Base-by-base conservation (phyloP, 164 flowering plant species). In the Kingdonia uniflora region DNA sequence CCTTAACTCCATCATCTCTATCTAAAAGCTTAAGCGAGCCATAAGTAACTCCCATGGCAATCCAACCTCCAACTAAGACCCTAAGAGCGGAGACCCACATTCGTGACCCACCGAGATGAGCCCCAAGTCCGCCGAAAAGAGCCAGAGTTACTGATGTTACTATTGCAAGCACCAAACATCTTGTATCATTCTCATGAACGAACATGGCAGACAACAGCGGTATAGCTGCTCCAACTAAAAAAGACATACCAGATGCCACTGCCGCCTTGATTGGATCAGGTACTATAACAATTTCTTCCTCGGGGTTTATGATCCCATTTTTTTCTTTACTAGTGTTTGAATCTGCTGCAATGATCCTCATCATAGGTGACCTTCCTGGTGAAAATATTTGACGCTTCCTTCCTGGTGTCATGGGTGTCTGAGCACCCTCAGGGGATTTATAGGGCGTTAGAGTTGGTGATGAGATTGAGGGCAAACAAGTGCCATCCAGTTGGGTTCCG, bases 31-130 rank as follows among this genome's bases (percentile, higher is more conserved):
- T 71, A 5, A 75, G 70, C 59, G 69, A 29, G 1, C 77, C 80
- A 47, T 72, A 76, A 23, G 81, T 76, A 20, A 80, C 38, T 0
- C 57, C 79, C 89, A 80, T 80, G 21, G 80, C 68, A 26, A 76
- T 50, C 81, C 78, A 82, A 21, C 89, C 89, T 38, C 85, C 85
- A 26, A 74, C 14, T 12, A 80, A 47, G 54, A 71, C 81, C 51
- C 81, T 76, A 2, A 54, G 5, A 0, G 77, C 80, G 0, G 83
- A 74, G 6, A 58, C 33, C 19, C 57, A 55, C 14, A 72, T 56
- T 0, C 60, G 55, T 2, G 77, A 69, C 3, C 81, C 79, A 22
- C 88, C 88, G 14, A 79, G 68, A 19, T 51, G 42, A 42, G 88
- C 84, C 24, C 80, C 82, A 7, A 68, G 1, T 2, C 73, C 74